These are phyloP conservation scores for Tetrahymena thermophila DNA, from an alignment of 73 alveolate species.

Conservation along the genomic window DNA sequence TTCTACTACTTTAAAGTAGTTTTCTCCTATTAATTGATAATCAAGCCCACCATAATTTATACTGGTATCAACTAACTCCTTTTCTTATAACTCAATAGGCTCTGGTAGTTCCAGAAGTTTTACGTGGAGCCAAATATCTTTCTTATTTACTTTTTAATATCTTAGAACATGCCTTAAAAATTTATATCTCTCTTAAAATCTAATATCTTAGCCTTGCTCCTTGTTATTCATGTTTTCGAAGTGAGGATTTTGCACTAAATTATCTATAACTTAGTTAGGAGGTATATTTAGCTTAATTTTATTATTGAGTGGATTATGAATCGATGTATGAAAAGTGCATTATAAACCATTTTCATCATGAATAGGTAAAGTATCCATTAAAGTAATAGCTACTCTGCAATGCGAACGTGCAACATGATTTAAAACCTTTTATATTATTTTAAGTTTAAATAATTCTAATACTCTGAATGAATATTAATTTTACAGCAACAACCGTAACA, in stretches of 20 bases:
- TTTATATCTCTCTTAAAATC: constrained; percentile 29
- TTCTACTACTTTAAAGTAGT: constrained; percentile 17
- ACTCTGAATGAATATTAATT: neutral
- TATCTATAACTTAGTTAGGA: neutral
- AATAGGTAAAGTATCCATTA: constrained; percentile 53
- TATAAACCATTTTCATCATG: constrained; percentile 38
- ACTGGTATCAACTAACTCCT: constrained; percentile 2
- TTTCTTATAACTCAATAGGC: constrained; percentile 27
- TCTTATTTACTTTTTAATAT: neutral
- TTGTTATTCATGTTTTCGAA: constrained; percentile 35
- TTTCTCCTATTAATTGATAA: constrained; percentile 17
- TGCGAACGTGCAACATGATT: constrained; percentile 49
- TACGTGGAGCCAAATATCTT: constrained; percentile 23
- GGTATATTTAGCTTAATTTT: constrained; percentile 1
- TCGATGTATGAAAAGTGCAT: constrained; percentile 28
- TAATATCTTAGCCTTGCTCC: constrained; percentile 16
- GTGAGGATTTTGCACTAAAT: constrained; percentile 2
- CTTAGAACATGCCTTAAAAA: constrained; percentile 21
- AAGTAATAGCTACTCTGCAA: constrained; percentile 50
- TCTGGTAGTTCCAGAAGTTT: constrained; percentile 38
- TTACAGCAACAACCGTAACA: neutral
- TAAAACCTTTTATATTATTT: constrained; percentile 1
- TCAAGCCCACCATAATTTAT: constrained; percentile 40
- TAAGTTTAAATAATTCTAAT: neutral
- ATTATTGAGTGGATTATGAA: constrained; percentile 35